Conservation (phyloP, 495 filamentous ascomycete genomes). For the Neohortaea acidophila region DNA sequence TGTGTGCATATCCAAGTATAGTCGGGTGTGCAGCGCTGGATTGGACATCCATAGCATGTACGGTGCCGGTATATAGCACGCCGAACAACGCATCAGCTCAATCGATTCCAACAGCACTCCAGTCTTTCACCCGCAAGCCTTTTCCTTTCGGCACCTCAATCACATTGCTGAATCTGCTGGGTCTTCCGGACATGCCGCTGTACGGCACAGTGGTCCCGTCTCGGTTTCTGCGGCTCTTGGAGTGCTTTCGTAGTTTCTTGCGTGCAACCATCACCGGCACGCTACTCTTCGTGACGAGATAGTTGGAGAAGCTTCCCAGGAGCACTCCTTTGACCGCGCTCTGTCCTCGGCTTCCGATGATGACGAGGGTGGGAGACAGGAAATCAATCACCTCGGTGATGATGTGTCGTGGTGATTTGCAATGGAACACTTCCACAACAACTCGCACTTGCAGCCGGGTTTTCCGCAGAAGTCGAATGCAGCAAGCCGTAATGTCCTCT, state of each 20-base stretch:
- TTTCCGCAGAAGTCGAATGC: conserved; percentile 70
- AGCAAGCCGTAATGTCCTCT: conserved; percentile 59
- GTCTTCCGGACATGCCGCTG: conserved; percentile 6
- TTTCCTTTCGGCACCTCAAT: conserved; percentile 14
- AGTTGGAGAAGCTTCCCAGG: conserved; percentile 90
- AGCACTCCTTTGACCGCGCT: conserved; percentile 87
- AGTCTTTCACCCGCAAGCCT: conserved; percentile 15
- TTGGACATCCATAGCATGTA: too few relatives aligned
- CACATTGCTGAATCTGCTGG: conserved; percentile 13
- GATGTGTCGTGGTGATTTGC: conserved; percentile 65
- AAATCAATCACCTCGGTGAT: conserved; percentile 57
- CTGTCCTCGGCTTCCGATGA: conserved; percentile 76
- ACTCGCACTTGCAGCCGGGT: conserved; percentile 81
- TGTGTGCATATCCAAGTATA: too few relatives aligned
- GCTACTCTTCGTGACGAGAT: conserved; percentile 85
- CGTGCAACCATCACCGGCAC: conserved; percentile 50
- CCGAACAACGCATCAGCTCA: too few relatives aligned
- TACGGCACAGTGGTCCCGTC: conserved; percentile 16
- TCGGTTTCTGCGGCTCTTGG: conserved; percentile 18
- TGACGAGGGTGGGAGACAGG: conserved; percentile 79
- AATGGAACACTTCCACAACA: conserved; percentile 91
- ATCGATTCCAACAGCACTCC: conserved; percentile 17
- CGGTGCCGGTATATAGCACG: too few relatives aligned
- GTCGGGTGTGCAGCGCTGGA: too few relatives aligned
- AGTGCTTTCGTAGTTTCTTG: conserved; percentile 29